Evolutionary conservation across 129 eudicot genomes (phyloP).

Genomic region (Mikania micrantha): DNA sequence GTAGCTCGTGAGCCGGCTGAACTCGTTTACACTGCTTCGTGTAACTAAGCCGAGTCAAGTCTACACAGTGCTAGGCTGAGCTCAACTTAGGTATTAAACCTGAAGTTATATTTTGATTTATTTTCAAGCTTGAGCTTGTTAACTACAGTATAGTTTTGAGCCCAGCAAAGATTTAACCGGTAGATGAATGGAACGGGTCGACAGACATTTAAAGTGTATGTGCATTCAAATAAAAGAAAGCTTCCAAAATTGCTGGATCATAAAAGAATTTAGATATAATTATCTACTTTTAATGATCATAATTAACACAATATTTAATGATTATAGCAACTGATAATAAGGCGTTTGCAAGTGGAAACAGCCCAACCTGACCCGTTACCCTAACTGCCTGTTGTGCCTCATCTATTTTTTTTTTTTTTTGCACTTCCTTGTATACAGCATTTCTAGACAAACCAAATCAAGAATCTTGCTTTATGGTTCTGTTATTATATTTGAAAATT

Average conservation of each 20-base stretch:
- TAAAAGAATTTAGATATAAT: neutral
- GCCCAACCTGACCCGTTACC: neutral
- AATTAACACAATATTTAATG: neutral
- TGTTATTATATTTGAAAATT: neutral
- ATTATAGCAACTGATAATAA: neutral
- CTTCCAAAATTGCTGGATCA: neutral
- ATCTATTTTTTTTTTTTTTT: neutral
- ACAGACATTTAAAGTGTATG: neutral
- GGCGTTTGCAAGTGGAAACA: neutral
- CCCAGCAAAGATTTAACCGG: neutral
- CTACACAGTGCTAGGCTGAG: neutral
- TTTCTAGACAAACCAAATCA: neutral
- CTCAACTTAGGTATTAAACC: neutral
- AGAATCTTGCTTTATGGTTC: neutral
- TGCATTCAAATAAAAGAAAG: neutral
- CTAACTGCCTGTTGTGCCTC: neutral
- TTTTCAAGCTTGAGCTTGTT: neutral
- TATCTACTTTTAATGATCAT: neutral
- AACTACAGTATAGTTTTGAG: neutral
- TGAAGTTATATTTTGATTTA: too few relatives aligned
- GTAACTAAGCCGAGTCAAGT: neutral
- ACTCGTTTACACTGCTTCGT: too few relatives aligned
- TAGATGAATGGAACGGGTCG: neutral
- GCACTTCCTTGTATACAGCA: neutral
- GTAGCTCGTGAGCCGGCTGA: too few relatives aligned